These are phyloP conservation scores for Blechomonas ayalai DNA, from an alignment of 208 protist genomes.

Conservation along the genomic window DNA sequence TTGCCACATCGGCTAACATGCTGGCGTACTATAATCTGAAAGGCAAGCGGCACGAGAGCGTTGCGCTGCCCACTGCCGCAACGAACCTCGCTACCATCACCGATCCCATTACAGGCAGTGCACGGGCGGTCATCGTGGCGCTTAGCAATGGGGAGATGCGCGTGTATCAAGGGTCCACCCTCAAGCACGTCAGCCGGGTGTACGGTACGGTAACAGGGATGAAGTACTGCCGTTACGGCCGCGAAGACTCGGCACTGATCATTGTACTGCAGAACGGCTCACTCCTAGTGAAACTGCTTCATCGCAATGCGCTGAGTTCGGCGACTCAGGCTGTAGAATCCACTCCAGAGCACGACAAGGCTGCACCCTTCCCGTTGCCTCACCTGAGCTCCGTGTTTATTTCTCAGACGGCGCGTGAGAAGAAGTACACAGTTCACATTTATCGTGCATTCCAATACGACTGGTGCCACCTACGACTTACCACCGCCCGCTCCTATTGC, in stretches of 20 bases:
- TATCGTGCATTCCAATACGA: slow-evolving; percentile 91
- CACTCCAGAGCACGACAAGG: slow-evolving; percentile 86
- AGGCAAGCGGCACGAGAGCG: slow-evolving; percentile 72
- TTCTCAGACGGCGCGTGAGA: slow-evolving; percentile 90
- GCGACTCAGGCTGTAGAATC: slow-evolving; percentile 16
- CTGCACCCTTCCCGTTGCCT: slow-evolving; percentile 89
- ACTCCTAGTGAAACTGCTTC: slow-evolving; percentile 89
- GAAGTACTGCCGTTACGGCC: slow-evolving; percentile 88
- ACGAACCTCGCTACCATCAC: slow-evolving; percentile 66
- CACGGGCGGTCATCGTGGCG: slow-evolving; percentile 82
- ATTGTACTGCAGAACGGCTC: slow-evolving; percentile 84
- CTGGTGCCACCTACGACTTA: slow-evolving; percentile 80
- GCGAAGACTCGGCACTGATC: slow-evolving; percentile 87
- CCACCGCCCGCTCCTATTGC: slow-evolving; percentile 85
- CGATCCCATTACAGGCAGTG: slow-evolving; percentile 40
- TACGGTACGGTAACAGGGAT: slow-evolving; percentile 81
- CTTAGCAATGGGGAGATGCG: slow-evolving; percentile 88
- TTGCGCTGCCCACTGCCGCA: slow-evolving; percentile 68
- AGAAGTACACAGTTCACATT: slow-evolving; percentile 76
- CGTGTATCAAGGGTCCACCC: slow-evolving; percentile 83
- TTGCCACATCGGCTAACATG: slow-evolving; percentile 83
- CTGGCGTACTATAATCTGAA: slow-evolving; percentile 89
- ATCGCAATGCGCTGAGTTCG: slow-evolving; percentile 64
- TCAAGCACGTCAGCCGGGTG: slow-evolving; percentile 75
- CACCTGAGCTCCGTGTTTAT: slow-evolving; percentile 91